phyloP scores from a whole-genome alignment of 225 moss, liverwort and hornwort species.

The Polytrichum formosum region DNA sequence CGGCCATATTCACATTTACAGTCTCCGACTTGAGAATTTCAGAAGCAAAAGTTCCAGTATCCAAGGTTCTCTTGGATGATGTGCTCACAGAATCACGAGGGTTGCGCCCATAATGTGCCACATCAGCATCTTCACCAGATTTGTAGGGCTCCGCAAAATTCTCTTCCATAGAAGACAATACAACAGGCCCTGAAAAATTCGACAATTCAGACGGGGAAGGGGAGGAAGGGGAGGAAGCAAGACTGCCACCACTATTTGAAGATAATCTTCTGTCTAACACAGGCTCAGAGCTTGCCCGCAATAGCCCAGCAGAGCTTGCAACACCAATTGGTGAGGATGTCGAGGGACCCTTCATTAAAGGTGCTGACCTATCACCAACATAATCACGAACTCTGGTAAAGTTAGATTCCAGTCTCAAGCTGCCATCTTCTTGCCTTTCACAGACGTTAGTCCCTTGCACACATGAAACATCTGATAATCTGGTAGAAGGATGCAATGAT shows the following conservation, averaged over 20 bases:
- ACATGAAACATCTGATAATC: neutral
- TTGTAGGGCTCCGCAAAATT: neutral
- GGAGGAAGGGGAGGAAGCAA: constrained; percentile 6
- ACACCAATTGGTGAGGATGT: constrained; percentile 9
- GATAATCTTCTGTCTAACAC: neutral
- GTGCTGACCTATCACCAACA: constrained; percentile 1
- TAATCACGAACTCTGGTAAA: neutral
- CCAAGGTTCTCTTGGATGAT: constrained; percentile 19
- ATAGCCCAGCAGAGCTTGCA: constrained; percentile 12
- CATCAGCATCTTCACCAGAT: constrained; percentile 20
- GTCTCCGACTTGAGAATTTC: constrained; percentile 15
- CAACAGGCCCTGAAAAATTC: constrained; percentile 16
- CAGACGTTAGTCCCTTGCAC: neutral
- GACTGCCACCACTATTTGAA: neutral
- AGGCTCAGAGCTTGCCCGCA: constrained; percentile 9
- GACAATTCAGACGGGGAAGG: constrained; percentile 19
- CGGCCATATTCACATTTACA: constrained; percentile 40
- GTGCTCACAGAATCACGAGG: constrained; percentile 9
- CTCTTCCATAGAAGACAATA: constrained; percentile 17
- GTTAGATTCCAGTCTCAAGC: neutral
- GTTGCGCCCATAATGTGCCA: constrained; percentile 9
- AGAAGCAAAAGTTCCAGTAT: constrained; percentile 7
- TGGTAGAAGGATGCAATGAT: too few relatives aligned
- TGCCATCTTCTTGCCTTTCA: constrained; percentile 6
- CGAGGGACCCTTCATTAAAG: constrained; percentile 9